phyloP scores from a whole-genome alignment of 73 alveolate species.

The Paramecium primaurelia region DNA sequence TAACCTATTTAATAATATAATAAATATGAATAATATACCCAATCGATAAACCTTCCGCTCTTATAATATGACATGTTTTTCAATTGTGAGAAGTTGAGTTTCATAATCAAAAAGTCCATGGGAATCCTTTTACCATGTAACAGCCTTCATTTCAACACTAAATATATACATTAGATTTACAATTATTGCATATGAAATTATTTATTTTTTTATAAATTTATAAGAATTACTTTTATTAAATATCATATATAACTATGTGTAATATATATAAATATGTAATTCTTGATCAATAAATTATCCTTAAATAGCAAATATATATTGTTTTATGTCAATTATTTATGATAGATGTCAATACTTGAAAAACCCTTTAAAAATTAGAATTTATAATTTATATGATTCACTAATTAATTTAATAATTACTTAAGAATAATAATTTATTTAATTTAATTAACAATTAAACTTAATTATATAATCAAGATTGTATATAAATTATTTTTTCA shows the following conservation, averaged over 20 bases:
- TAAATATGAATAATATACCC: background rate
- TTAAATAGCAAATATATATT: too few relatives aligned
- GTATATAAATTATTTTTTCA: too few relatives aligned
- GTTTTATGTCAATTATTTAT: too few relatives aligned
- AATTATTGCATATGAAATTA: background rate
- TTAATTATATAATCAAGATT: too few relatives aligned
- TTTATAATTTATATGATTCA: too few relatives aligned
- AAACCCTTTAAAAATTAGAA: too few relatives aligned
- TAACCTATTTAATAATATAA: background rate
- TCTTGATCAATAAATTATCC: too few relatives aligned
- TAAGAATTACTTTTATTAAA: background rate
- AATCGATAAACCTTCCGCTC: background rate
- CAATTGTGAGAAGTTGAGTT: background rate
- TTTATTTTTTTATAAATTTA: background rate
- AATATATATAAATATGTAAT: too few relatives aligned
- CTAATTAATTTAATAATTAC: too few relatives aligned
- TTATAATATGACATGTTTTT: background rate
- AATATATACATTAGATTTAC: background rate
- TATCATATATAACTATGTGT: background rate
- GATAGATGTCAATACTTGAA: too few relatives aligned
- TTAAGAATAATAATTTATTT: too few relatives aligned
- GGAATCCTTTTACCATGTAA: conserved; percentile 49
- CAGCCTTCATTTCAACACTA: conserved; percentile 50
- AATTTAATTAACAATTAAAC: too few relatives aligned
- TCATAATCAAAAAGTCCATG: conserved; percentile 61